Base-by-base conservation (phyloP, 768 basidiomycete genomes). In the Mycena amicta region DNA sequence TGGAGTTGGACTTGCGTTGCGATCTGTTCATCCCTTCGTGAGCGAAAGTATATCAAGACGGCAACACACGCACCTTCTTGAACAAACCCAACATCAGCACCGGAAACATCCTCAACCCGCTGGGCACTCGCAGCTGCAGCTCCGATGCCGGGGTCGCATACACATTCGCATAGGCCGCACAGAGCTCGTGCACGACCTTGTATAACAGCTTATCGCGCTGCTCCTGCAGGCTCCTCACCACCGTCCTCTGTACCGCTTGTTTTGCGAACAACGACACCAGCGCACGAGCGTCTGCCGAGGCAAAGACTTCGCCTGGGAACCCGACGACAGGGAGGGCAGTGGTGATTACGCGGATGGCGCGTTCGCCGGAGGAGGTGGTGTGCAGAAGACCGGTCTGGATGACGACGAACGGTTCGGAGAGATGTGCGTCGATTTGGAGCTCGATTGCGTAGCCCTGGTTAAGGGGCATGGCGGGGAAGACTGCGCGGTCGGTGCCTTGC, bases 341-440 rank as follows among this genome's bases (percentile, higher is more conserved):
- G 2, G 82, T 87, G 62, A 86, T 72, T 56, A 87, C 85, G 37
- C 85, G 78, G 59, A 87, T 86, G 23, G 85, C 77, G 18, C 85
- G 76, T 66, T 84, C 82, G 65, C 81, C 78, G 74, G 71, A 78
- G 60, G 77, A 79, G 0, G 82, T 81, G 3, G 83, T 84, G 67
- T 84, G 82, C 18, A 85, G 73, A 29, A 84, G 75, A 11, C 78
- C 84, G 2, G 80, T 81, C 65, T 85, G 84, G 56, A 85, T 72
- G 13, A 84, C 79, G 27, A 80, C 82, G 59, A 80, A 75, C 3
- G 81, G 75, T 30, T 73, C 68, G 15, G 72, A 74, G 55, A 85
- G 67, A 22, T 78, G 79, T 64, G 83, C 83, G 55, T 85, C 83
- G 52, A 85, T 77, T 64, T 83, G 75, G 12, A 85, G 63, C 68